Evolutionary conservation across 2,329 filamentous ascomycete species (phyloP), one percentile per base, ranked within the genome.

Genomic region (Clonostachys solani): DNA sequence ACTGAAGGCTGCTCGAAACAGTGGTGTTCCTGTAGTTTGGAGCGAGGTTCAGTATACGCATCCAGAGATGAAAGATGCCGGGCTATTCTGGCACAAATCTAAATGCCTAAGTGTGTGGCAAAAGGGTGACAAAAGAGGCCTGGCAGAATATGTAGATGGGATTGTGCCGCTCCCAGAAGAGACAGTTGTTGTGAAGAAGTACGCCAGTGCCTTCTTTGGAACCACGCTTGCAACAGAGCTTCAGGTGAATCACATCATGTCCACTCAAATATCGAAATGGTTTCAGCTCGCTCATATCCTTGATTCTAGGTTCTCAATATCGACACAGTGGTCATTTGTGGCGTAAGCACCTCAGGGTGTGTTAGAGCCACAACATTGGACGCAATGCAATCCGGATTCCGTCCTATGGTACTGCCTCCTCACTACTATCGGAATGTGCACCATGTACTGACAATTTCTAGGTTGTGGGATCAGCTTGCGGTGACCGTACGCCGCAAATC

Each of bases 261-360:
- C 23, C 2, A 29, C 23, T 29, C 23, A 29, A 29, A 10, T 29
- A 6, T 10, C 23, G 4, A 6, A 9, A 10, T 9, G 23, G 9
- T 29, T 29, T 29, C 23, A 10, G 23, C 23, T 29, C 23, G 10
- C 23, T 29, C 23, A 29, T 29, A 10, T 29, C 9, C 23, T n/a
- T 38, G 12, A 5, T 12, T 7, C 12, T 17, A 38, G 36, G 12
- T 38, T 17, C 36, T 38, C 36, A 38, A 38, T 38, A 38, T 69
- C n/a, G 69, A 74, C 49, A 72, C 69, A 7, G 54, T 73, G 18
- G 68, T 75, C 7, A 58, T 75, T 15, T 73, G 71, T 50, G 72
- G 72, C 16, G 71, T 75, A 40, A 72, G 69, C 56, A 75, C 71
- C 13, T 68, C 64, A 49, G 72, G 72, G 1, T 74, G 72, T 52